Base-by-base conservation (phyloP, 2,329 filamentous ascomycete species). In the Exophiala sp. region DNA sequence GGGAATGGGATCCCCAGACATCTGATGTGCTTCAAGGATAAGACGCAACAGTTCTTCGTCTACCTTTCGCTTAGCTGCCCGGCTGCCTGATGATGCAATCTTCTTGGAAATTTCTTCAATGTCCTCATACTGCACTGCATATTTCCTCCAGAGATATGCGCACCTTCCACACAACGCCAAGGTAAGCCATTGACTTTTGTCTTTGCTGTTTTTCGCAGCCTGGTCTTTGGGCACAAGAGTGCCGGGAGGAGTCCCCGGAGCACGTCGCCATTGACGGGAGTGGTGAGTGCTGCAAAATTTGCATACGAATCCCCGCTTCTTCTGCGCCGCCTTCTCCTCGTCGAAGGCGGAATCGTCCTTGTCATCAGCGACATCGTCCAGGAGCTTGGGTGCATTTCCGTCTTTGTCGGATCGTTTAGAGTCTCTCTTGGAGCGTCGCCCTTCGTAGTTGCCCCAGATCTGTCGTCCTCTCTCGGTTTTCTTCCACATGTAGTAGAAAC, bases 401-500 rank as follows among this genome's bases (percentile, higher is more conserved):
- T 70, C 67, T 61, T 86, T 85, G 43, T 69, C 67, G n/a, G 61
- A 60, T 48, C 65, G 63, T 64, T 83, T 86, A 35, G 82, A 82
- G 63, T 94, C 88, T 68, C 93, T 95, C 67, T 91, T 94, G 49
- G 88, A 87, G 65, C 94, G 95, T 39, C 91, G 81, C 9, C 87
- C 88, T 43, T 87, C 82, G 62, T 86, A 95, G 58, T 83, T 87
- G 52, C 88, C 88, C 90, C 93, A 96, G 18, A 98, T 82, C 60
- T 93, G 82, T 64, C 80, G 83, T 34, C 93, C 93, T 51, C 84
- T 82, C 1, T 85, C 78, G 0, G 88, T 88, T 69, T 97, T 97
- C 72, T 98, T 98, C 93, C 93, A 98, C 58, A 87, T 87, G 66
- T 98, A 98, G 69, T 97, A 98, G 65, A 86, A 94, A 2, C 93